A percentile compares a stretch with the other conserved stretches of the same genome.
These are phyloP conservation scores for Citrus glauca DNA, from an alignment of 345 rosid genomes.

Conservation along the genomic window DNA sequence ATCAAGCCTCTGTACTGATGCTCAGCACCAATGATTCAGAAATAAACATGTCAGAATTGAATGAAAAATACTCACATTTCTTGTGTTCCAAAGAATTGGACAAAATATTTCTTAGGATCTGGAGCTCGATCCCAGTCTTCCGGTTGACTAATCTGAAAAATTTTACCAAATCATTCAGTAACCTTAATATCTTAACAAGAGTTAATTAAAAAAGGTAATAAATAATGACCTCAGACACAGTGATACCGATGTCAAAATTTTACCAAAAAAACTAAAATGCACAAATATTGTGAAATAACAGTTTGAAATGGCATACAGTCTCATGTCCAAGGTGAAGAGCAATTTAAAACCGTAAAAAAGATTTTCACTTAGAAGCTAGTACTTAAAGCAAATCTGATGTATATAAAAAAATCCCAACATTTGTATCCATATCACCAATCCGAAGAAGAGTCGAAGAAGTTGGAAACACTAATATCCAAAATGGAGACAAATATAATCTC, in stretches of 20 bases:
- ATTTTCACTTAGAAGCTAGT: not conserved
- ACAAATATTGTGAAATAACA: not conserved
- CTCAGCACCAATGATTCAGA: not conserved
- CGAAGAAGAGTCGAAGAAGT: not conserved
- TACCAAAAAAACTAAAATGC: not conserved
- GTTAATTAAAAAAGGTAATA: not conserved
- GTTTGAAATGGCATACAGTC: not conserved
- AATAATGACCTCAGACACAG: not conserved
- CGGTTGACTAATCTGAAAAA: constrained; percentile 75
- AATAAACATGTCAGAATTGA: not conserved
- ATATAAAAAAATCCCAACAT: not conserved
- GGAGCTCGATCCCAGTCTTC: constrained; percentile 72
- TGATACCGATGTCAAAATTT: not conserved
- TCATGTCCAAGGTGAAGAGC: not conserved
- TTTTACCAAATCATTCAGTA: not conserved
- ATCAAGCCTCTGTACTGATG: not conserved
- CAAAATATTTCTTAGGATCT: constrained; percentile 83
- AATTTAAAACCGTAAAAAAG: not conserved
- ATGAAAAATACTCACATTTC: constrained; percentile 68
- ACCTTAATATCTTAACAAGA: not conserved
- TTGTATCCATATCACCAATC: not conserved
- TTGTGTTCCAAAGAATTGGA: constrained; percentile 78
- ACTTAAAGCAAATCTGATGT: not conserved
- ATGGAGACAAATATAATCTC: not conserved
- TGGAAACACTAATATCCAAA: not conserved